Evolutionary conservation across 2,329 filamentous ascomycete genomes (phyloP).

Genomic region (Calcarisporium arbuscula): DNA sequence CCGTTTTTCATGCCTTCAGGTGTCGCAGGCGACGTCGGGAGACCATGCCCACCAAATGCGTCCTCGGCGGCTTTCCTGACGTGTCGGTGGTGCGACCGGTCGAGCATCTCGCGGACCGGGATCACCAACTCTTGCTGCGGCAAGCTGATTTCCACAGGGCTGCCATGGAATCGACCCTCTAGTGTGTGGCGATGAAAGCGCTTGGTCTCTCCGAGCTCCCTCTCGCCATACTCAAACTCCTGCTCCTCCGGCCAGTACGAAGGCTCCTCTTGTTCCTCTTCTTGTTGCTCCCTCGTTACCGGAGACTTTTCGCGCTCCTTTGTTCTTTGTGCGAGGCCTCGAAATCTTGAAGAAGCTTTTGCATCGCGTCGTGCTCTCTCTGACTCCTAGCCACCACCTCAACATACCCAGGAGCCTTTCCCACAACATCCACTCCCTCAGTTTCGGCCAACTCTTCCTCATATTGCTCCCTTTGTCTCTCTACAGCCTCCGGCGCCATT

Average conservation of each 20-base stretch:
- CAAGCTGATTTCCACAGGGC: slow-evolving; percentile 67
- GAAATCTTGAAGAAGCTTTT: slow-evolving; percentile 52
- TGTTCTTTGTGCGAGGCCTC: slow-evolving; percentile 35
- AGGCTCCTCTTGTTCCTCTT: slow-evolving; percentile 20
- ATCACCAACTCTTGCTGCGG: slow-evolving; percentile 63
- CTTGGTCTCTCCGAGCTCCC: slow-evolving; percentile 23
- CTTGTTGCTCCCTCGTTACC: slow-evolving; percentile 18
- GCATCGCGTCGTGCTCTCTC: slow-evolving; percentile 49
- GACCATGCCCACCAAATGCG: slow-evolving; percentile 66
- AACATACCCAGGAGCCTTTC: slow-evolving; percentile 32
- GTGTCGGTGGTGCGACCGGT: slow-evolving; percentile 65
- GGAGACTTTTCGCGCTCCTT: not conserved
- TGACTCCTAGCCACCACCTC: slow-evolving; percentile 44
- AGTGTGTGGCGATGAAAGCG: slow-evolving; percentile 70
- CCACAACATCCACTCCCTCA: slow-evolving; percentile 18
- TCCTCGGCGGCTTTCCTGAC: slow-evolving; percentile 64
- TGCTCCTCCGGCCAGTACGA: slow-evolving; percentile 10
- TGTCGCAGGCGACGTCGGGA: slow-evolving; percentile 73
- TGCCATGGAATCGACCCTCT: slow-evolving; percentile 67
- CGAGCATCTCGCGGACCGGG: slow-evolving; percentile 64
- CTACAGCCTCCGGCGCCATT: not conserved
- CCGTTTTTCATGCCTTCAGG: slow-evolving; percentile 49
- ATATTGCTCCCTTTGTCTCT: no score
- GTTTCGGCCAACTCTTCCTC: slow-evolving; percentile 10
- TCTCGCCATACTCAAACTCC: slow-evolving; percentile 24